Conservation (phyloP, 306 rosid genomes). For the Geum urbanum region DNA sequence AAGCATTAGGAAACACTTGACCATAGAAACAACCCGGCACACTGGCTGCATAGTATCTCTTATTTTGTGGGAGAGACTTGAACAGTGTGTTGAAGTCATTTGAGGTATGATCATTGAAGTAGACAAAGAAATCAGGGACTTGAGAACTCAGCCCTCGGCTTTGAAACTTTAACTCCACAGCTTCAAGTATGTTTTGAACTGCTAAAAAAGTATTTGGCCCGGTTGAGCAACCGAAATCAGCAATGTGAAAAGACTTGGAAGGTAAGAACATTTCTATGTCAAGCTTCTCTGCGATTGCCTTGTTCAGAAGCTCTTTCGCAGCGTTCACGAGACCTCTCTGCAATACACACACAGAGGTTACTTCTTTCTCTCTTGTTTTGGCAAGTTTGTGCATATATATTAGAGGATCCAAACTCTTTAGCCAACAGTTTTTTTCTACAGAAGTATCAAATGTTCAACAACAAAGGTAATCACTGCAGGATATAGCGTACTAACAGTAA, state of each 20-base stretch:
- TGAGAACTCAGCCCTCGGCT: neutral
- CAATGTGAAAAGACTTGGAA: neutral
- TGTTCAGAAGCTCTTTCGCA: neutral
- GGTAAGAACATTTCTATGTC: neutral
- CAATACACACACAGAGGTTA: too few species aligned
- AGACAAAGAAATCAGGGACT: slow-evolving; percentile 23
- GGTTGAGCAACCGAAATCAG: neutral
- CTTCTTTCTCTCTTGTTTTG: too few species aligned
- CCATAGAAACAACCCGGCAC: slow-evolving; percentile 33
- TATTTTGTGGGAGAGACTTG: neutral
- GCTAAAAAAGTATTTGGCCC: neutral
- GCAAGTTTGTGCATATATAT: too few species aligned
- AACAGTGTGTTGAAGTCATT: slow-evolving; percentile 23
- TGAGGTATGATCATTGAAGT: slow-evolving; percentile 24
- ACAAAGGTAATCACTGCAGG: too few species aligned
- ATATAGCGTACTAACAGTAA: too few species aligned
- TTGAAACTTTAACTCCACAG: neutral
- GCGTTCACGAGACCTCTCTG: neutral
- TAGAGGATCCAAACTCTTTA: too few species aligned
- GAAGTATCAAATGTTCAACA: too few species aligned
- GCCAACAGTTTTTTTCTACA: too few species aligned
- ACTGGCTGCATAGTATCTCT: slow-evolving; percentile 17
- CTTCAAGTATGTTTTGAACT: neutral
- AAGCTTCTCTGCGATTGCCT: neutral
- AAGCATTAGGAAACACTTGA: slow-evolving; percentile 6